These are phyloP conservation scores for Coniophora puteana DNA, from an alignment of 1,284 basidiomycete genomes.

Conservation along the genomic window DNA sequence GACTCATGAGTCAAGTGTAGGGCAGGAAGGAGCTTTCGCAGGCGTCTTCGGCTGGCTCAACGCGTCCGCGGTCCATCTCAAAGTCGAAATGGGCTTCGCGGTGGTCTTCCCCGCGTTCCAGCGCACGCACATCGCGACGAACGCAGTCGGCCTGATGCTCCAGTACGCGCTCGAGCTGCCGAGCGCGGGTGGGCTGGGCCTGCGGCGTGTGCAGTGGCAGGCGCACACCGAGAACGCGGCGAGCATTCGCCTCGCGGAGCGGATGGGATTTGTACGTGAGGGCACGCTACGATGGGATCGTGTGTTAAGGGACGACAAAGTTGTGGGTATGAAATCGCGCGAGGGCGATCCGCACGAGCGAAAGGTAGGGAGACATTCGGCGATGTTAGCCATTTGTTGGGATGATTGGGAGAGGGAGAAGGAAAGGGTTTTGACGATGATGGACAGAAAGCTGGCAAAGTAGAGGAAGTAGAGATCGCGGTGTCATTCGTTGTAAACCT, in stretches of 20 bases:
- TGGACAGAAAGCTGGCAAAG: no score
- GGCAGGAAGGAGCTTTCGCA: constrained; percentile 34
- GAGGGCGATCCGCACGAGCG: constrained; percentile 11
- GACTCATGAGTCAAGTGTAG: neutral
- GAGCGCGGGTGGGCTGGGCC: constrained; percentile 21
- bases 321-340: constrained; percentile 4
- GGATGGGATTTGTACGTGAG: constrained; percentile 33
- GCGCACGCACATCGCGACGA: constrained; percentile 58
- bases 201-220: constrained; percentile 36
- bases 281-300: constrained; percentile 28
- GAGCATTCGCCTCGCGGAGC: constrained; percentile 26
- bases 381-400: constrained; percentile 27
- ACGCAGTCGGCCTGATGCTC: constrained; percentile 57
- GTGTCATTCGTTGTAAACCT: no score
- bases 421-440: constrained; percentile 3
- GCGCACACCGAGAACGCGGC: constrained; percentile 27
- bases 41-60: constrained; percentile 34
- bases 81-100: constrained; percentile 47
- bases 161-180: constrained; percentile 50
- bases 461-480: no score
- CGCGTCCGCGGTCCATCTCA: constrained; percentile 33
- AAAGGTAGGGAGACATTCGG: constrained; percentile 24
- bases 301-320: constrained; percentile 18
- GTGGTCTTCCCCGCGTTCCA: constrained; percentile 55
- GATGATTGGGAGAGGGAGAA: constrained; percentile 30